Evolutionary conservation across 805 yeast genomes (phyloP).

Genomic region (Pichia eremophila): DNA sequence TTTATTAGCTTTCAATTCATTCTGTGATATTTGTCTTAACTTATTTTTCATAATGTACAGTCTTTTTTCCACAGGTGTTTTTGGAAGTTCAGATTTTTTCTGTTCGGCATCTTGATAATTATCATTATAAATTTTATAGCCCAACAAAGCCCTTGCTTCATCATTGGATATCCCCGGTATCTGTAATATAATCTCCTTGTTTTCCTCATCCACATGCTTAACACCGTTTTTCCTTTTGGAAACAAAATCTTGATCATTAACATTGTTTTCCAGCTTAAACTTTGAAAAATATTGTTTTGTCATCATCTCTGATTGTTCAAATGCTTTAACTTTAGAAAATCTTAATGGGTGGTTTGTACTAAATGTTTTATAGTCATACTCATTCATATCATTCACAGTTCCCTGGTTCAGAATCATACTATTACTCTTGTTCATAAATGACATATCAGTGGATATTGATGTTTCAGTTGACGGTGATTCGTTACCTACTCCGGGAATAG

Average conservation of each 20-base stretch:
- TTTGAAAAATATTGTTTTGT: constrained; percentile 16
- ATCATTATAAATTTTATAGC: neutral
- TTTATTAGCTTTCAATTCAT: constrained; percentile 16
- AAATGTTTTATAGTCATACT: constrained; percentile 29
- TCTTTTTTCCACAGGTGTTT: constrained; percentile 15
- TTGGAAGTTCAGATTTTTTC: neutral
- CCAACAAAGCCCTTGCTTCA: constrained; percentile 12
- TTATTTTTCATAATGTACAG: constrained; percentile 21
- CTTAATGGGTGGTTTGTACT: constrained; percentile 26
- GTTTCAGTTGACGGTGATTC: constrained; percentile 4
- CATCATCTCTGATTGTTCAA: constrained; percentile 30
- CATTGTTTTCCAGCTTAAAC: neutral
- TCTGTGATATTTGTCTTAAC: constrained; percentile 18
- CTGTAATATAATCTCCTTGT: constrained; percentile 11
- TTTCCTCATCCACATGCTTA: too few relatives aligned
- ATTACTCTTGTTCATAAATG: constrained; percentile 14
- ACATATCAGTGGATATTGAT: constrained; percentile 1
- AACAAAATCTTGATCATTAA: neutral
- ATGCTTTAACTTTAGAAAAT: constrained; percentile 26
- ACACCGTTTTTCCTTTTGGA: neutral
- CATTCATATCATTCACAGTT: constrained; percentile 20
- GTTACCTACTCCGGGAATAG: neutral
- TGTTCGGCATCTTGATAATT: neutral
- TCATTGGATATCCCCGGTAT: constrained; percentile 17
- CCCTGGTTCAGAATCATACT: constrained; percentile 18